phyloP scores from a whole-genome alignment of 2,329 filamentous ascomycete species.

The Emericellopsis cladophorae region DNA sequence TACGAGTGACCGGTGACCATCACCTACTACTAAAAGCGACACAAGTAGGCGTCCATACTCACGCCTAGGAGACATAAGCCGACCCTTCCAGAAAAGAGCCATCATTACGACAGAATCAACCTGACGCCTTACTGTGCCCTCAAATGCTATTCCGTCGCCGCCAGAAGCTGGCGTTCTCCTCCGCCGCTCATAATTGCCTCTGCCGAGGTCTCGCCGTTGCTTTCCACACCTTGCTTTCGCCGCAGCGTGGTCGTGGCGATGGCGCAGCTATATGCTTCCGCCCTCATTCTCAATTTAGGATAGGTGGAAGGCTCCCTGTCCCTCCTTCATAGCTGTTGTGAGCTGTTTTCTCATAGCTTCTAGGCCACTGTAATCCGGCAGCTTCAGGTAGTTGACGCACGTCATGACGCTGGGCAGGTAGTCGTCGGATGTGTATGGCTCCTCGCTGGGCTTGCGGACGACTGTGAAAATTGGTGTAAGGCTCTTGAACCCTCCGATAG shows the following conservation, averaged over 20 bases:
- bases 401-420: constrained; percentile 99
- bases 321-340: constrained; percentile 79
- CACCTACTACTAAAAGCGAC: no score
- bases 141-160: no score
- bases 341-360: constrained; percentile 68
- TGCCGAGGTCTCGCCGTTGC: no score
- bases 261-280: background rate
- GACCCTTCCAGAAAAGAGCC: no score
- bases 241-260: background rate
- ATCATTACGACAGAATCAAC: no score
- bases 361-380: constrained; percentile 82
- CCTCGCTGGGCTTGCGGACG: constrained; percentile 95
- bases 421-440: constrained; percentile 86
- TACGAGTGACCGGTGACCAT: no score
- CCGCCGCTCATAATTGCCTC: no score
- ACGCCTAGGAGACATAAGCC: no score
- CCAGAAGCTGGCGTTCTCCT: no score
- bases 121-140: no score
- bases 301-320: constrained; percentile 94
- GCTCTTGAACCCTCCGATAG: constrained; percentile 98
- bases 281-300: constrained; percentile 40
- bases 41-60: no score
- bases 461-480: constrained; percentile 98
- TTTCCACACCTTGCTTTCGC: background rate
- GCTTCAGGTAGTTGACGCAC: constrained; percentile 96